These are phyloP conservation scores for Eucalyptus pumila DNA, from an alignment of 345 rosid species.

Conservation along the genomic window DNA sequence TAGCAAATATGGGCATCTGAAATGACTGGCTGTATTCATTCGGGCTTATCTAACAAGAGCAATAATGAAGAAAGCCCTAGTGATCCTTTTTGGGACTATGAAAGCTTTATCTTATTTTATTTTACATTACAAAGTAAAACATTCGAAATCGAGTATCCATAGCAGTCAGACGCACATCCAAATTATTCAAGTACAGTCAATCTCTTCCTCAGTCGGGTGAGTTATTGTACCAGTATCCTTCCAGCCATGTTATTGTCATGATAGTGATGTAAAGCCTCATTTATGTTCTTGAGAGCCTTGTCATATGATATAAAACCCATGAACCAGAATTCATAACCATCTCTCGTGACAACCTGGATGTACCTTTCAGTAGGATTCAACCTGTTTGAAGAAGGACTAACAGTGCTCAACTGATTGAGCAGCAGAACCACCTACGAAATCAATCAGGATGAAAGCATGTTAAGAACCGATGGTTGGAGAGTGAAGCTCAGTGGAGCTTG, in stretches of 20 bases:
- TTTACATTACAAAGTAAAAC: background rate
- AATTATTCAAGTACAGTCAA: background rate
- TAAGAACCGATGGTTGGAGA: background rate
- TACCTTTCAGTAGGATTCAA: constrained; percentile 46
- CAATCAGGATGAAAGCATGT: background rate
- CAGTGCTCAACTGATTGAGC: constrained; percentile 38
- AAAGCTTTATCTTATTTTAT: background rate
- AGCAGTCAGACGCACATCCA: background rate
- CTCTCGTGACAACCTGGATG: constrained; percentile 42
- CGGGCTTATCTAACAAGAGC: background rate
- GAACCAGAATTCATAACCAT: constrained; percentile 78
- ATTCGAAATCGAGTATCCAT: background rate
- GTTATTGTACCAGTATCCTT: background rate
- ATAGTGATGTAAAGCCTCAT: constrained; percentile 19
- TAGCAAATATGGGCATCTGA: background rate
- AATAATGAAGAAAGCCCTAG: background rate
- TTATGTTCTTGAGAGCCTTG: constrained; percentile 58
- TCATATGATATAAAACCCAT: constrained; percentile 72
- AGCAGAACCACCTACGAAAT: constrained; percentile 46
- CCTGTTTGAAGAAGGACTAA: constrained; percentile 42
- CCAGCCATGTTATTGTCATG: background rate
- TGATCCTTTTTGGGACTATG: background rate
- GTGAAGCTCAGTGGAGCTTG: background rate
- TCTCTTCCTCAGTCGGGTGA: background rate
- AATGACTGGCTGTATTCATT: background rate